Evolutionary conservation across 169 alveolate genomes (phyloP), one percentile per base, ranked within the genome.

Genomic region (Cryptosporidium sp.): DNA sequence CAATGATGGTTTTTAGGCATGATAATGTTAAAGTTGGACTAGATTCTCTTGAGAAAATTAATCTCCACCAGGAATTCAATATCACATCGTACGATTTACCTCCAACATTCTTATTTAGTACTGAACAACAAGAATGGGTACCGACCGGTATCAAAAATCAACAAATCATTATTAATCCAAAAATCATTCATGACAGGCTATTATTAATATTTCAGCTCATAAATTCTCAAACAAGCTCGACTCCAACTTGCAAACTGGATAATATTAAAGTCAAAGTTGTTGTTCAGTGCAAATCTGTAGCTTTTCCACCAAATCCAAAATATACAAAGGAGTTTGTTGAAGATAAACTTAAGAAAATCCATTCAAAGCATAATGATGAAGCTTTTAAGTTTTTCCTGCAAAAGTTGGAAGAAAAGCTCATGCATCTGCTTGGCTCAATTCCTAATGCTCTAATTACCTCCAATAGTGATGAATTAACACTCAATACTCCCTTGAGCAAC

Each of bases 61-160:
- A 73, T 59, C 62, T 73, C 16, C 86, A 73, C 45, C 86, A 59
- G 35, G 86, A 73, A 37, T 73, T 51, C 37, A 73, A 73, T 33
- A 18, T 73, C 18, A 73, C 86, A 18, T 73, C 21, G 1, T 73
- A 73, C 18, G 39, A 73, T n/a, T 41, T 31, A 35, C 86, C 86
- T 52, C 86, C 68, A 1, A 51, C 10, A n/a, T 73, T 33, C 45
- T 3, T 52, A 59, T 73, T 52, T 29, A 73, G 86, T 37, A 35
- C 33, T 18, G 68, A 52, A 37, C 43, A 39, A 16, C 68, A 59
- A 14, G 55, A 73, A 37, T 73, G 86, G 86, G 70, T 73, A 35
- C 86, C 86, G 14, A 18, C 29, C 3, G 50, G 70, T 18, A 16
- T 55, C 29, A 58, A 55, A n/a, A 59, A 35, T 35, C 86, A 70